Conservation (phyloP, 768 basidiomycete species). For the Suillus placidus region DNA sequence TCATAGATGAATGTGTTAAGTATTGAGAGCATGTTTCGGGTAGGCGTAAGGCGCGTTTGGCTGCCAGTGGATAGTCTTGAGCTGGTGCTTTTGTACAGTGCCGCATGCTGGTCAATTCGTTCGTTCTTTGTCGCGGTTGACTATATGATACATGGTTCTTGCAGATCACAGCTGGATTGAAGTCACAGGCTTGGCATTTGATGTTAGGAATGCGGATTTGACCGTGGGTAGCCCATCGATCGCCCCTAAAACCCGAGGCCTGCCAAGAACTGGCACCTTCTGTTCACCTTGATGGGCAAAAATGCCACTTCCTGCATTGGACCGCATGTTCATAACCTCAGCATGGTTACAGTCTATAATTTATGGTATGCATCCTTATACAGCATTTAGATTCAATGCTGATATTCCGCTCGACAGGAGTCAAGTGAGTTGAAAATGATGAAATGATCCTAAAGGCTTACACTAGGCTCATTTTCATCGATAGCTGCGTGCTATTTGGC, state of each 20-base stretch:
- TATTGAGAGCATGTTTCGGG: not conserved
- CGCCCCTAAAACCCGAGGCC: not conserved
- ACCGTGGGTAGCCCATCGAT: not conserved
- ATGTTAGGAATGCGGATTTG: not conserved
- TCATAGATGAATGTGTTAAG: not conserved
- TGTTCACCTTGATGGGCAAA: not conserved
- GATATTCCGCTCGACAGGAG: not conserved
- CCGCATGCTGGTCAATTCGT: not conserved
- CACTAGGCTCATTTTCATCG: not conserved
- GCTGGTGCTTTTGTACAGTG: not conserved
- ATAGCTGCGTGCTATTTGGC: slow-evolving; percentile 12
- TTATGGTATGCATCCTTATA: slow-evolving; percentile 7
- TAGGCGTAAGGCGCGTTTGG: not conserved
- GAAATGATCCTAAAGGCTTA: not conserved
- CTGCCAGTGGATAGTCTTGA: not conserved
- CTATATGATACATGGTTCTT: not conserved
- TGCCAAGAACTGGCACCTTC: not conserved
- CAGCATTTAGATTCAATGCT: not conserved
- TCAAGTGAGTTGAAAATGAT: slow-evolving; percentile 5
- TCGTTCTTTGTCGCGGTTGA: not conserved
- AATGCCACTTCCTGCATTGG: not conserved
- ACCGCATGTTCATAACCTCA: slow-evolving; percentile 11
- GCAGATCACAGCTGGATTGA: not conserved
- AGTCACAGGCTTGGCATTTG: not conserved
- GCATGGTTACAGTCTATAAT: slow-evolving; percentile 9